A percentile compares a stretch with the other conserved stretches of the same genome.
Conservation (phyloP, 345 rosid species). For the Eucalyptus tenuipes region DNA sequence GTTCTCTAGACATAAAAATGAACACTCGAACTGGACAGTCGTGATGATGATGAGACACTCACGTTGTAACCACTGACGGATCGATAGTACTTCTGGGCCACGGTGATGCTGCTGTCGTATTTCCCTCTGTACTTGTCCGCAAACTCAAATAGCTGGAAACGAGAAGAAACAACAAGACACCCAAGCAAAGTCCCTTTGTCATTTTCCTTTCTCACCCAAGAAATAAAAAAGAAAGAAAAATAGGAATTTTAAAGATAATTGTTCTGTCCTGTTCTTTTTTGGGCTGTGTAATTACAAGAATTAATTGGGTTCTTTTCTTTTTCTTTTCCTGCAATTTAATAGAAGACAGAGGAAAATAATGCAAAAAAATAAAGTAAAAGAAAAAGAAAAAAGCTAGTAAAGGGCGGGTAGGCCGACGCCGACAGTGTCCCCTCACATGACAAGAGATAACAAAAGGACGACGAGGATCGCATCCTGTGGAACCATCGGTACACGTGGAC, state of each 20-base stretch:
- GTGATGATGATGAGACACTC: background rate
- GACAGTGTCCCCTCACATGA: background rate
- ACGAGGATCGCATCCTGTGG: background rate
- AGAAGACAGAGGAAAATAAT: background rate
- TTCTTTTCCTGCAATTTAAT: background rate
- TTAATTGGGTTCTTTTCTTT: background rate
- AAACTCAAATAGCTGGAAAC: conserved; percentile 8
- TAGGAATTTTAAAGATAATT: background rate
- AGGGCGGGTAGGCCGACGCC: background rate
- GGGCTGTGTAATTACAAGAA: background rate
- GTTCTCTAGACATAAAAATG: background rate
- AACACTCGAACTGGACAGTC: background rate
- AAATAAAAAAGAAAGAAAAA: background rate
- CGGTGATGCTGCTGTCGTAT: conserved; percentile 11
- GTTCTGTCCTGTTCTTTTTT: background rate
- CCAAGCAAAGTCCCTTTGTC: background rate
- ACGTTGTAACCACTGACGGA: conserved; percentile 13
- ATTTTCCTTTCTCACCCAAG: background rate
- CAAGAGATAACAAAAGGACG: background rate
- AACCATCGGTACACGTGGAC: background rate
- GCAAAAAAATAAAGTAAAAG: background rate
- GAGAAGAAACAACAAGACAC: background rate
- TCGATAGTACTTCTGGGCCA: conserved; percentile 7
- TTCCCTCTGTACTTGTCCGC: conserved; percentile 14
- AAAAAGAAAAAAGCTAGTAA: background rate